Percentiles rank a stretch among this genome's conserved stretches.
Evolutionary conservation across 176 grass and related monocot genomes (phyloP).

Genomic region (Aegilops speltoides): DNA sequence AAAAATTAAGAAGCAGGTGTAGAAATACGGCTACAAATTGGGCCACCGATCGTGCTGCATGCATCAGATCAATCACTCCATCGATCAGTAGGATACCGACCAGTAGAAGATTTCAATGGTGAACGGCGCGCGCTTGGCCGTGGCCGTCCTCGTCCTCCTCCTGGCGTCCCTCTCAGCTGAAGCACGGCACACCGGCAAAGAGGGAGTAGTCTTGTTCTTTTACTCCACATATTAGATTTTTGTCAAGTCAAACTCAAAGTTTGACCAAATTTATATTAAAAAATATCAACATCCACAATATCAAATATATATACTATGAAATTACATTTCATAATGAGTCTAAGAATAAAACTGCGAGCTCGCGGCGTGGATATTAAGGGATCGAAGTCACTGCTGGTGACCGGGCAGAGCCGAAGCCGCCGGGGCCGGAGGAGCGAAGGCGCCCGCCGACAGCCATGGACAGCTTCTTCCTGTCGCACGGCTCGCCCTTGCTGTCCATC

Average conservation of each 20-base stretch:
- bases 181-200: constrained; percentile 27
- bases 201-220: not conserved
- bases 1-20: constrained; percentile 6
- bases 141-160: constrained; percentile 52
- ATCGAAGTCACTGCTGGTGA: too few species aligned
- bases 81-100: not conserved
- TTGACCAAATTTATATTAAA: too few species aligned
- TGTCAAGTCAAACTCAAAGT: too few species aligned
- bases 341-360: too few species aligned
- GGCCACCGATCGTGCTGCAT: not conserved
- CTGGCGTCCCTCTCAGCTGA: constrained; percentile 40
- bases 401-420: too few species aligned
- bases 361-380: too few species aligned
- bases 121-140: constrained; percentile 42
- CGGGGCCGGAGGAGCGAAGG: not conserved
- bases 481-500: constrained; percentile 64
- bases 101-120: constrained; percentile 27
- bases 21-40: constrained; percentile 54
- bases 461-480: constrained; percentile 86
- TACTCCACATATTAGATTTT: too few species aligned
- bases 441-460: constrained; percentile 30
- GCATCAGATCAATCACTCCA: not conserved
- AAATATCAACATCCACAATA: too few species aligned
- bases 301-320: too few species aligned
- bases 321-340: too few species aligned